Evolutionary conservation across 345 rosid genomes (phyloP).

Genomic region (Boechera retrofracta): DNA sequence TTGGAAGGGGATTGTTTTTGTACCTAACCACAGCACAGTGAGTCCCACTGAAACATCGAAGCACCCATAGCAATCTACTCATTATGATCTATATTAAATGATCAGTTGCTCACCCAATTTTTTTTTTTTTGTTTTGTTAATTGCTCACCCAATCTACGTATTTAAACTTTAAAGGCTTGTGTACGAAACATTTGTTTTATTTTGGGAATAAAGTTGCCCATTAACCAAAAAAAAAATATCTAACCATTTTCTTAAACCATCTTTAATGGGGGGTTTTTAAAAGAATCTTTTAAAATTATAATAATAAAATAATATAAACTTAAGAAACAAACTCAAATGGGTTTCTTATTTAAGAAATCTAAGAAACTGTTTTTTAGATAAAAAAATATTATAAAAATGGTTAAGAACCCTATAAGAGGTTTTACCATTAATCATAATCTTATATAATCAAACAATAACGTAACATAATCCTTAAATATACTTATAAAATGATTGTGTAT

Average conservation of each 20-base stretch:
- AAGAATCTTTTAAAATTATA: too few species aligned
- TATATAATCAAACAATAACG: neutral
- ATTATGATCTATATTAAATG: slow-evolving; percentile 17
- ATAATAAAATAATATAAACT: too few species aligned
- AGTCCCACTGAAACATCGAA: neutral
- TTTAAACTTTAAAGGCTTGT: neutral
- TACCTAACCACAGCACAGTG: neutral
- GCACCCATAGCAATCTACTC: neutral
- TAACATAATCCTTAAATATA: neutral
- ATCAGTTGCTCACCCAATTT: slow-evolving; percentile 2
- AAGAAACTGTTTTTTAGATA: too few species aligned
- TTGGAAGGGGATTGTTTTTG: neutral
- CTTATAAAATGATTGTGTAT: too few species aligned
- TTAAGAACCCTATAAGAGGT: too few species aligned
- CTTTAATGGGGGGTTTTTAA: too few species aligned
- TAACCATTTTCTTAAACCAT: neutral
- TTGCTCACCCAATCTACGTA: neutral
- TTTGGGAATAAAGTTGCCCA: neutral
- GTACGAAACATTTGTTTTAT: neutral
- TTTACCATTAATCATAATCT: too few species aligned
- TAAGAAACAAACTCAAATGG: too few species aligned
- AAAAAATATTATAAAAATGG: too few species aligned
- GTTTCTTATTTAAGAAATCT: too few species aligned
- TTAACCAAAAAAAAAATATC: too few species aligned
- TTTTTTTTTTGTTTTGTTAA: neutral